Conservation (phyloP, 148 eudicot genomes). For the Rhododendron williamsianum region DNA sequence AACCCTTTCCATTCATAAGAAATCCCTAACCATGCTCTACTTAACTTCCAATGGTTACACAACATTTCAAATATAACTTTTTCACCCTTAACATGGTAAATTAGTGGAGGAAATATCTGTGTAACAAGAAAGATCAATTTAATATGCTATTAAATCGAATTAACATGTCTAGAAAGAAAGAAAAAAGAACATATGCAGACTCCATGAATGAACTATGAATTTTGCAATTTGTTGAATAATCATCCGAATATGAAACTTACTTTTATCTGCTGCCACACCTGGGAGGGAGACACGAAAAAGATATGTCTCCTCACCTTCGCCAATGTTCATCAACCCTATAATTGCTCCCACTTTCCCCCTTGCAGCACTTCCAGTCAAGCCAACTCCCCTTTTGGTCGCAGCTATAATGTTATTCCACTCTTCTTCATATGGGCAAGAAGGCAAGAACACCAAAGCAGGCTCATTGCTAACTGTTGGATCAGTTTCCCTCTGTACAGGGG, state of each 20-base stretch:
- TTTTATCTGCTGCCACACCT: slow-evolving; percentile 57
- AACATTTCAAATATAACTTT: neutral
- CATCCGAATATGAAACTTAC: slow-evolving; percentile 21
- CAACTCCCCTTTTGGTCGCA: slow-evolving; percentile 38
- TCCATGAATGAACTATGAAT: neutral
- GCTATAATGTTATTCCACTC: slow-evolving; percentile 36
- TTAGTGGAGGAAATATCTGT: neutral
- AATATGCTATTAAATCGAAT: neutral
- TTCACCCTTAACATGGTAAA: neutral
- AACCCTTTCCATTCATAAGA: neutral
- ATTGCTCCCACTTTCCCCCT: slow-evolving; percentile 45
- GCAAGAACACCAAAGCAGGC: slow-evolving; percentile 50
- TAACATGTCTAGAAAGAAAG: neutral
- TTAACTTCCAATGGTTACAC: neutral
- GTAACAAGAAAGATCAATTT: neutral
- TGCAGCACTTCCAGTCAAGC: slow-evolving; percentile 60
- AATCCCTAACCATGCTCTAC: neutral
- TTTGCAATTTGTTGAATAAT: neutral
- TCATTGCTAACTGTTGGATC: slow-evolving; percentile 11
- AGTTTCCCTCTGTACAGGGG: slow-evolving; percentile 1
- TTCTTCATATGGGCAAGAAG: slow-evolving; percentile 35
- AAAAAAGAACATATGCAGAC: neutral
- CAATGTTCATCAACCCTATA: slow-evolving; percentile 52
- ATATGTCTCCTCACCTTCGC: slow-evolving; percentile 47
- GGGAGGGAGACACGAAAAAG: slow-evolving; percentile 68